These are phyloP conservation scores for Cordia subcordata DNA, from an alignment of 257 asterid genomes.

Conservation along the genomic window DNA sequence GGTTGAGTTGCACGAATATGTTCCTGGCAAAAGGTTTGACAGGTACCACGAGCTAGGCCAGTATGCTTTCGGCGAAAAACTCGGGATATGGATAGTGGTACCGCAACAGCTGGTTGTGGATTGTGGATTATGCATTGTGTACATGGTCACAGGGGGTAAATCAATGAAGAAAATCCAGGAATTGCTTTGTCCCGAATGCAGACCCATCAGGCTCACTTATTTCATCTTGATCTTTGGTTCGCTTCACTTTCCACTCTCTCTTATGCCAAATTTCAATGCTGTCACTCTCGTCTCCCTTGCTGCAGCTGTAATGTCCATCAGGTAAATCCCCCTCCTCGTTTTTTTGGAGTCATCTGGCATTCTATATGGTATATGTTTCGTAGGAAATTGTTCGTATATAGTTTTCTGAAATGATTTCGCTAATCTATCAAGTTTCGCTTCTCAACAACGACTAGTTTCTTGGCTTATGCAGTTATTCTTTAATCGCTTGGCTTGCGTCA, in stretches of 20 bases:
- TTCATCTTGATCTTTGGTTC: conserved; percentile 44
- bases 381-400: too few species aligned
- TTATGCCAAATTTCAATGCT: conserved; percentile 65
- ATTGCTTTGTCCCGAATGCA: conserved; percentile 17
- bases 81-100: conserved; percentile 63
- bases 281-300: conserved; percentile 41
- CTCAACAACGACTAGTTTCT: too few species aligned
- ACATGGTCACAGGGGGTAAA: conserved; percentile 77
- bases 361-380: too few species aligned
- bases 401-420: too few species aligned
- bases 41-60: conserved; percentile 81
- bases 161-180: conserved; percentile 49
- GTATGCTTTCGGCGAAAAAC: conserved; percentile 53
- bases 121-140: conserved; percentile 50
- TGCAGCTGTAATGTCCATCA: conserved; percentile 65
- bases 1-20: conserved; percentile 84
- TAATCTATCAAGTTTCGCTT: too few species aligned
- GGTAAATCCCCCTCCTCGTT: conserved; percentile 14
- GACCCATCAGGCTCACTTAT: conserved; percentile 36
- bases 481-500: neutral
- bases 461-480: neutral
- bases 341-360: too few species aligned
- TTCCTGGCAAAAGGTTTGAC: conserved; percentile 67
- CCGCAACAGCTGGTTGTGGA: conserved; percentile 67
- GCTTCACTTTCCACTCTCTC: conserved; percentile 40